Evolutionary conservation across 495 filamentous ascomycete species (phyloP).

Genomic region (Tirmania nivea): DNA sequence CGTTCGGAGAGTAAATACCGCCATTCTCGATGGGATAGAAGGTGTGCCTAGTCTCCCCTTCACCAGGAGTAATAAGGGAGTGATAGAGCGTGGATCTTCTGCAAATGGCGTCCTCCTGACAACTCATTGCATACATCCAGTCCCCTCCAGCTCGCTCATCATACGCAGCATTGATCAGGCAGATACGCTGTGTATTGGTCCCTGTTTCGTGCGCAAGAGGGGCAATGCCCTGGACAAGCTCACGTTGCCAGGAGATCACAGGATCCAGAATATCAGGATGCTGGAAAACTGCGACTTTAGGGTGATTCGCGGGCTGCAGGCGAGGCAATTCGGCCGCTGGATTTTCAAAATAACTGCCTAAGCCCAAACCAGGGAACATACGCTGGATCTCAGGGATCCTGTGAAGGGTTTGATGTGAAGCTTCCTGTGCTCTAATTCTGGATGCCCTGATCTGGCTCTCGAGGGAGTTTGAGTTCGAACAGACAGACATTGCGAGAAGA

Average conservation of each 20-base stretch:
- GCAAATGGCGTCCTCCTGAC: slow-evolving; percentile 51
- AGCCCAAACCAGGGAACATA: neutral
- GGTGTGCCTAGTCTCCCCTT: slow-evolving; percentile 19
- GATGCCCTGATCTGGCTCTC: neutral
- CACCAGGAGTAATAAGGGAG: slow-evolving; percentile 34
- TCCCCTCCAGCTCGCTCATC: slow-evolving; percentile 54
- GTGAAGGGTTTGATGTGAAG: neutral
- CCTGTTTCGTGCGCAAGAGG: slow-evolving; percentile 4
- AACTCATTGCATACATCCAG: slow-evolving; percentile 51
- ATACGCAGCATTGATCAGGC: slow-evolving; percentile 53
- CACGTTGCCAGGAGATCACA: slow-evolving; percentile 33
- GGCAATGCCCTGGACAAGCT: neutral
- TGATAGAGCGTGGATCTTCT: slow-evolving; percentile 48
- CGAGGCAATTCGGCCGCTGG: neutral
- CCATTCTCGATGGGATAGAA: slow-evolving; percentile 50
- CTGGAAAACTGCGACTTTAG: neutral
- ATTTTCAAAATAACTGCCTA: neutral
- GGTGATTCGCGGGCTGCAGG: neutral
- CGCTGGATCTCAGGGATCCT: neutral
- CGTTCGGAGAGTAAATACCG: slow-evolving; percentile 42
- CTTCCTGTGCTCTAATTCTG: neutral
- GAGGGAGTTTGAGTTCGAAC: too few relatives aligned
- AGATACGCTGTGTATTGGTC: slow-evolving; percentile 25
- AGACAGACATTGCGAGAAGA: too few relatives aligned
- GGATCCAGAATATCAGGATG: slow-evolving; percentile 46